These are phyloP conservation scores for Phytophthora idaei DNA, from an alignment of 352 stramenopile species.

Conservation along the genomic window DNA sequence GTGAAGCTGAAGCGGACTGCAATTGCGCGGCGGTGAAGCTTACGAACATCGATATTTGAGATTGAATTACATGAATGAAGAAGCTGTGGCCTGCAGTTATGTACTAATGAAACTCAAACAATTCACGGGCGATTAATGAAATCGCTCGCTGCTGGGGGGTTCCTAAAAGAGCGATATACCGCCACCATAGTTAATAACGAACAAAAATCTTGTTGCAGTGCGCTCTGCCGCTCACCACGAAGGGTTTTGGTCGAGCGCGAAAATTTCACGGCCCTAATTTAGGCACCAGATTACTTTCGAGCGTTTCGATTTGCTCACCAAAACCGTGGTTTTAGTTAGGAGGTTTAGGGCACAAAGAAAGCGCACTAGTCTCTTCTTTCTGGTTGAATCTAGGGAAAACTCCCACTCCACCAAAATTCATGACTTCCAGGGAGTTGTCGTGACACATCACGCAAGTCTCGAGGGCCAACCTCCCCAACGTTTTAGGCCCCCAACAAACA, in stretches of 20 bases:
- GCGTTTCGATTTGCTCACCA: not conserved
- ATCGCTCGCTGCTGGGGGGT: not conserved
- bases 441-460: too few relatives aligned
- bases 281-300: not conserved
- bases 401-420: conserved; percentile 3
- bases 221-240: not conserved
- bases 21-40: not conserved
- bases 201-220: not conserved
- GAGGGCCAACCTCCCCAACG: too few relatives aligned
- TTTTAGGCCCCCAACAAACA: too few relatives aligned
- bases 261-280: conserved; percentile 11
- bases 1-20: conserved; percentile 29
- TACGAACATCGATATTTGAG: conserved; percentile 19
- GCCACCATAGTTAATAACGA: not conserved
- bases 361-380: conserved; percentile 1
- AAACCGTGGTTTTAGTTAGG: conserved; percentile 9
- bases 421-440: conserved; percentile 2
- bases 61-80: not conserved
- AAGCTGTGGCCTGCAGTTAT: conserved; percentile 1
- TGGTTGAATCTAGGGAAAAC: conserved; percentile 29
- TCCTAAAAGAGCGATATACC: not conserved
- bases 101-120: not conserved
- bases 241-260: not conserved
- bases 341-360: conserved; percentile 22
- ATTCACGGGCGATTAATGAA: not conserved